Conservation (phyloP, 228 moss, liverwort and hornwort genomes). For the Sphagnum fallax region DNA sequence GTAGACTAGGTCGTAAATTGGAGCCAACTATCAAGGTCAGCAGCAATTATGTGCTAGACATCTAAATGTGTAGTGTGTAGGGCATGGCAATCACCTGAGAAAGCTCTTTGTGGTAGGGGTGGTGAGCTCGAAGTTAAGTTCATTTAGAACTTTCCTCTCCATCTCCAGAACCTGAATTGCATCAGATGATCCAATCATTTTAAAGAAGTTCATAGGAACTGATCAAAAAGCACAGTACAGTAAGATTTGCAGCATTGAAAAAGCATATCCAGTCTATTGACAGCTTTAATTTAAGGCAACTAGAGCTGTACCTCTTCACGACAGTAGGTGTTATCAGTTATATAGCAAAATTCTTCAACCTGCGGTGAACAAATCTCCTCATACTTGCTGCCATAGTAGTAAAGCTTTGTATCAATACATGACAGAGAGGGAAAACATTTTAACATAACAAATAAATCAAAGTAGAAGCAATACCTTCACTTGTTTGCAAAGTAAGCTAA, state of each 20-base stretch:
- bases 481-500: not conserved
- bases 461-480: not conserved
- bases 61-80: no score
- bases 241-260: not conserved
- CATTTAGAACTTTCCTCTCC: conserved; percentile 48
- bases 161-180: conserved; percentile 47
- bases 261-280: not conserved
- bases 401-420: no score
- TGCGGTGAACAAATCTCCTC: conserved; percentile 59
- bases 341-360: conserved; percentile 67
- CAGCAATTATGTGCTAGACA: no score
- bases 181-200: not conserved
- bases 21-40: not conserved
- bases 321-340: conserved; percentile 56
- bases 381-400: conserved; percentile 33
- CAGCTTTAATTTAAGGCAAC: not conserved
- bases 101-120: conserved; percentile 65
- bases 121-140: conserved; percentile 59
- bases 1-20: no score
- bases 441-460: not conserved
- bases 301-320: conserved; percentile 46
- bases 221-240: not conserved
- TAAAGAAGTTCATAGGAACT: no score
- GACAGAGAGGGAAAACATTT: no score
- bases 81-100: conserved; percentile 6